Base-by-base conservation (phyloP, 805 yeast species). In the Zygosaccharomyces gambellarensis region DNA sequence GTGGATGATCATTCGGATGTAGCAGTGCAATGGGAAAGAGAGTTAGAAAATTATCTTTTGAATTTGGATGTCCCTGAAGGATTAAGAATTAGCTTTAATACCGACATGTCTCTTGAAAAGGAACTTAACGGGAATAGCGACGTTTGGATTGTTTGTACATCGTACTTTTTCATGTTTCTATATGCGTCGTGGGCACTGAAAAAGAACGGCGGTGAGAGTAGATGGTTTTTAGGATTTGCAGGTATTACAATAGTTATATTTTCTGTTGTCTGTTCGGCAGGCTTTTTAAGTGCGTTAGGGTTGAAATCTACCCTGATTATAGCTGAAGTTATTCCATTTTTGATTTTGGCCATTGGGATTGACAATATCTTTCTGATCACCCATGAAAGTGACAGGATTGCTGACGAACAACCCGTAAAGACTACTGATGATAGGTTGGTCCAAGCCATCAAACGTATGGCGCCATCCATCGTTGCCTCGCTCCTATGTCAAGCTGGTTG, bases 321-420 rank as follows among this genome's bases (percentile, higher is more conserved):
- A 49, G 97, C 98, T 2, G 98, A 94, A 65, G 99, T 92, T 5
- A 92, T 92, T 30, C 98, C 98, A 8, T 92, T 92, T 62, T 72
- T 92, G 59, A 86, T 92, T 11, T 73, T 92, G 50, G 99, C 99
- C 0, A 83, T 92, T 48, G 99, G 99, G n/a, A 89, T 92, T 25
- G 99, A 92, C 69, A 92, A 92, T 64, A 87, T 92, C 23, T 94
- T 90, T 62, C 71, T 92, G 55, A 80, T 92, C 19, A 84, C 89
- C 0, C 90, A 90, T 63, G 96, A 90, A 60, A 72, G 87, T 43
- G 79, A 82, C 39, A 69, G 74, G 17, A 77, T 82, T 27, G 78
- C 78, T 42, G 75, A 69, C 10, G 56, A 75, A 2, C 64, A 70
- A 41, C 78, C 81, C 0, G 71, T 69, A 43, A 76, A 79, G 44